phyloP scores from a whole-genome alignment of 106 monocot species.

The Gastrodia elata region DNA sequence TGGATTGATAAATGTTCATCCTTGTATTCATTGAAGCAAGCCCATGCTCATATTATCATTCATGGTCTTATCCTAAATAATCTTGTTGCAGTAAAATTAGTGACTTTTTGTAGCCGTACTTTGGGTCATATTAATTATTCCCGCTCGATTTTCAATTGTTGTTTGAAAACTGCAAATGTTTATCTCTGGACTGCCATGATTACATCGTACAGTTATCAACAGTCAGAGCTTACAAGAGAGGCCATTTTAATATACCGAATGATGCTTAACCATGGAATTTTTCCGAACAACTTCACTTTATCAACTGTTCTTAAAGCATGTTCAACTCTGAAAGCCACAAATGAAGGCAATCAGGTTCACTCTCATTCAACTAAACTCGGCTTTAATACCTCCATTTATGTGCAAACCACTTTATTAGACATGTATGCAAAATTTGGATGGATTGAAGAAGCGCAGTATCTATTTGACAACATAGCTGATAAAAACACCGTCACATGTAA shows the following conservation, averaged over 20 bases:
- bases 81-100: slow-evolving; percentile 33
- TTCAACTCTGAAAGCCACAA: slow-evolving; percentile 22
- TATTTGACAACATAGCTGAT: slow-evolving; percentile 13
- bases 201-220: slow-evolving; percentile 18
- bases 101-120: slow-evolving; percentile 21
- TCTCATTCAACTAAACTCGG: slow-evolving; percentile 32
- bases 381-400: slow-evolving; percentile 26
- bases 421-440: slow-evolving; percentile 35
- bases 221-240: slow-evolving; percentile 10
- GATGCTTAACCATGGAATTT: slow-evolving; percentile 28
- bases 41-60: slow-evolving; percentile 23
- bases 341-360: slow-evolving; percentile 36
- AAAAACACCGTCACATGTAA: slow-evolving; percentile 31
- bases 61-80: slow-evolving; percentile 19
- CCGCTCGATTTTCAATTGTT: slow-evolving; percentile 22
- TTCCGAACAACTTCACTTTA: slow-evolving; percentile 30
- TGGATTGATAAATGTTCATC: slow-evolving; percentile 22
- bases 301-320: slow-evolving; percentile 45
- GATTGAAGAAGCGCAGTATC: slow-evolving; percentile 12
- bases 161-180: slow-evolving; percentile 29
- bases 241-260: slow-evolving; percentile 24
- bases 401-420: slow-evolving; percentile 31
- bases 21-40: slow-evolving; percentile 24
- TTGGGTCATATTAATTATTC: slow-evolving; percentile 26
- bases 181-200: slow-evolving; percentile 45